Evolutionary conservation across 73 alveolate species (phyloP), one percentile per base, ranked within the genome.

Genomic region (Urostyla sp.): DNA sequence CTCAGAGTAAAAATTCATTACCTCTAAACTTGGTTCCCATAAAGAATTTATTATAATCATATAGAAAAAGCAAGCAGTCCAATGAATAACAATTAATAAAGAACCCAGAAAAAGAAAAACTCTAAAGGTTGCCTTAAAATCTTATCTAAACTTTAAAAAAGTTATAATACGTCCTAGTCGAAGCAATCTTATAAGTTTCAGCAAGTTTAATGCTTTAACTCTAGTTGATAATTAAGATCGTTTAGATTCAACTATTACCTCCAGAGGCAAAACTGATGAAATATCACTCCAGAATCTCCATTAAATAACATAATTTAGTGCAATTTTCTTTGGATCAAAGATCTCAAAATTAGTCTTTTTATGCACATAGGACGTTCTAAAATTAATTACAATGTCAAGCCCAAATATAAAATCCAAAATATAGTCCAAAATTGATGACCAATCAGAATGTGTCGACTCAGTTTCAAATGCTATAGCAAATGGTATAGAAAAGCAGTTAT

Each of bases 401-500:
- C 49, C 45, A 46, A 72, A 80, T 18, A 80, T 26, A 20, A 72
- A 38, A 74, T 56, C 80, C 13, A 82, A 75, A 20, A 75, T 6
- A 27, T 23, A 32, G 15, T 63, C 16, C 35, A 58, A 59, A 38
- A 49, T 43, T 45, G 21, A 38, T 63, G 44, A 67, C 51, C 43
- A 30, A 55, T 20, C 44, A 37, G 8, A 10, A 50, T 26, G 18
- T 37, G 54, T 30, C 49, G 3, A 30, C 76, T 18, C 27, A 24
- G 86, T 79, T 8, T 35, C 43, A 45, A 76, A 89, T 16, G 93
- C 76, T 2, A 75, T 66, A 32, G 48, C 87, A 59, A 84, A 77
- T 0, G 96, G 96, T 30, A 89, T 72, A 23, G 45, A 55, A 51
- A 84, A 80, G 91, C 90, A 72, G 67, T 67, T 80, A 46, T 57